These are phyloP conservation scores for Pichia occidentalis DNA, from an alignment of 805 yeast species.

Conservation along the genomic window DNA sequence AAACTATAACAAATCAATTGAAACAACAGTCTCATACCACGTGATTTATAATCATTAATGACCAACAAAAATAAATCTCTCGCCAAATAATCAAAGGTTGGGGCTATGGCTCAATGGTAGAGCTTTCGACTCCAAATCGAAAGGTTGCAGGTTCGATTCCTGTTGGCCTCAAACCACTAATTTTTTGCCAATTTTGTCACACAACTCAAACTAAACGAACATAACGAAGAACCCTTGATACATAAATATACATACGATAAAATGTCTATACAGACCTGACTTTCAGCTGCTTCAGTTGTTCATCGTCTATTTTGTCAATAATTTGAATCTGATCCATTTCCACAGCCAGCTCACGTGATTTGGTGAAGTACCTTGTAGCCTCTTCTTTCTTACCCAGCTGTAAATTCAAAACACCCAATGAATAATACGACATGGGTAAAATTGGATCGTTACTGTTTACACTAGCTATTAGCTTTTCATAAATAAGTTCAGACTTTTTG, in stretches of 20 bases:
- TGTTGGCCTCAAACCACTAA: constrained; percentile 17
- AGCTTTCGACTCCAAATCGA: constrained; percentile 64
- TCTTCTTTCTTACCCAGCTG: constrained; percentile 48
- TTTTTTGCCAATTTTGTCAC: too few relatives aligned
- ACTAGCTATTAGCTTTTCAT: constrained; percentile 15
- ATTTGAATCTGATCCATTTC: constrained; percentile 60
- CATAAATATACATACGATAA: too few relatives aligned
- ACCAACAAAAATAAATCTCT: too few relatives aligned
- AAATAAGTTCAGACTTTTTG: constrained; percentile 19
- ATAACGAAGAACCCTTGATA: too few relatives aligned
- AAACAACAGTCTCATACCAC: too few relatives aligned
- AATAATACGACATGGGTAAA: constrained; percentile 73
- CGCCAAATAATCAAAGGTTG: too few relatives aligned
- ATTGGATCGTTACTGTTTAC: constrained; percentile 13
- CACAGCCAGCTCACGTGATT: constrained; percentile 64
- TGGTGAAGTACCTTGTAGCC: constrained; percentile 58
- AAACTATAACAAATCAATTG: too few relatives aligned
- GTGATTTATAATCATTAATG: too few relatives aligned
- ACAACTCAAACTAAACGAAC: too few relatives aligned
- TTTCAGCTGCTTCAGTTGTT: constrained; percentile 30
- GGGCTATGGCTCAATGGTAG: constrained; percentile 78
- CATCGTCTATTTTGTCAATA: constrained; percentile 57
- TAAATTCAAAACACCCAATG: constrained; percentile 73
- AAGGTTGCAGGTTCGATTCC: constrained; percentile 23
- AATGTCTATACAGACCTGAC: too few relatives aligned